Conservation (phyloP, 2,329 filamentous ascomycete species). For the Nothopassalora personata region DNA sequence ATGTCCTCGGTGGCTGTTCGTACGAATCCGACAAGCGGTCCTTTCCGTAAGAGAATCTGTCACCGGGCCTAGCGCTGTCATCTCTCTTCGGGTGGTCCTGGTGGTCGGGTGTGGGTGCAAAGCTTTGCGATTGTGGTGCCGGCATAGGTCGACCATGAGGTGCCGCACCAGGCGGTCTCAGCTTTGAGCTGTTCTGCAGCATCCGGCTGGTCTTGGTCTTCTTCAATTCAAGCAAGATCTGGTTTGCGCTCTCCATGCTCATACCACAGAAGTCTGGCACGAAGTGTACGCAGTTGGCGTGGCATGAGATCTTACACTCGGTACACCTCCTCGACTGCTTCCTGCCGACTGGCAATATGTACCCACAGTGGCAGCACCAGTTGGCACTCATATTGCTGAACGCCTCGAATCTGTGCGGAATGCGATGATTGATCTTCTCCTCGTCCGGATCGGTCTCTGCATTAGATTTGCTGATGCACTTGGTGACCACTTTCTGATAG, state of each 20-base stretch:
- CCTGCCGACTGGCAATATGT: conserved; percentile 87
- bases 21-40: conserved; percentile 36
- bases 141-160: conserved; percentile 43
- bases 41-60: conserved; percentile 47
- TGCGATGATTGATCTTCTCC: conserved; percentile 99
- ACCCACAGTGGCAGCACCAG: conserved; percentile 99
- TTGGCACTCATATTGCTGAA: conserved; percentile 97
- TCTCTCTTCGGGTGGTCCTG: conserved; percentile 34
- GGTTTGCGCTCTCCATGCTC: conserved; percentile 95
- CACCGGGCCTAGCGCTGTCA: conserved; percentile 23
- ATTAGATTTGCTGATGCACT: conserved; percentile 99
- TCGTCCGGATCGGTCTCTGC: conserved; percentile 97
- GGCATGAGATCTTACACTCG: conserved; percentile 90
- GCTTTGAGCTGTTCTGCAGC: conserved; percentile 41
- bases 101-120: conserved; percentile 27
- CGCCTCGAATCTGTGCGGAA: conserved; percentile 93
- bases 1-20: conserved; percentile 35
- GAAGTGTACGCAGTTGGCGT: conserved; percentile 85
- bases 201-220: conserved; percentile 55
- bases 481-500: conserved; percentile 93
- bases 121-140: conserved; percentile 36
- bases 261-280: conserved; percentile 99
- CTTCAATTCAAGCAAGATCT: conserved; percentile 82
- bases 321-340: conserved; percentile 92
- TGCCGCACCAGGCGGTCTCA: conserved; percentile 46